Base-by-base conservation (phyloP, 768 basidiomycete genomes). In the Hygrocybe punicea region DNA sequence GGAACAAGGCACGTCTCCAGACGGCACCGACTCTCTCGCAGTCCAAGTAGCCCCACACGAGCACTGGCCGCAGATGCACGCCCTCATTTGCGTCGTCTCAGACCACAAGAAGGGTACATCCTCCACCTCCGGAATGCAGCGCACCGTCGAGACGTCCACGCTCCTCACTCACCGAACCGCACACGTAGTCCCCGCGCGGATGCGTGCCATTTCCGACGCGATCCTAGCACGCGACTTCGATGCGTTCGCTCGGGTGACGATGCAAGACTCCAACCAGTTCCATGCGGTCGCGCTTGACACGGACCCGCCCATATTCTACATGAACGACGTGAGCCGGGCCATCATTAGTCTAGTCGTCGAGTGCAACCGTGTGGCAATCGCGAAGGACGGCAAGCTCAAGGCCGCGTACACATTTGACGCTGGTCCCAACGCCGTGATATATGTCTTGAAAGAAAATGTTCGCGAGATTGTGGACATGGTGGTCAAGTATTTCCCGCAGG, bases 341-440 rank as follows among this genome's bases (percentile, higher is more conserved):
- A 92, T 99, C 74, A 92, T 99, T 68, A 78, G 86, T 6, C 73
- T 98, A 66, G 80, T 99, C 62, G 87, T 89, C 40, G 97, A 98
- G 74, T 86, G 93, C 77, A 99, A 99, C 75, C 84, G 95, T 17
- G 78, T 91, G 19, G 78, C 84, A 1, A 72, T 87, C 35, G 85
- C 76, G 37, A 56, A 73, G 58, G 69, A 82, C 71, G 46, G 76
- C 2, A 81, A 83, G 52, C 76, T 84, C 70, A 85, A 90, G 66
- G 97, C 94, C 0, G 97, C 96, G 40, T 99, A 99, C 74, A 99
- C 97, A n/a, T 98, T 89, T 68, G 97, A 99, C 66, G 97, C 97
- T 0, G 97, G 97, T 33, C 97, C 97, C 13, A 99, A 99, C 73
- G 95, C 95, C 2, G 97, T 99, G 69, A 93, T 99, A 66, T 99